Base-by-base conservation (phyloP, 2,329 filamentous ascomycete genomes). In the Lachnellula cervina region DNA sequence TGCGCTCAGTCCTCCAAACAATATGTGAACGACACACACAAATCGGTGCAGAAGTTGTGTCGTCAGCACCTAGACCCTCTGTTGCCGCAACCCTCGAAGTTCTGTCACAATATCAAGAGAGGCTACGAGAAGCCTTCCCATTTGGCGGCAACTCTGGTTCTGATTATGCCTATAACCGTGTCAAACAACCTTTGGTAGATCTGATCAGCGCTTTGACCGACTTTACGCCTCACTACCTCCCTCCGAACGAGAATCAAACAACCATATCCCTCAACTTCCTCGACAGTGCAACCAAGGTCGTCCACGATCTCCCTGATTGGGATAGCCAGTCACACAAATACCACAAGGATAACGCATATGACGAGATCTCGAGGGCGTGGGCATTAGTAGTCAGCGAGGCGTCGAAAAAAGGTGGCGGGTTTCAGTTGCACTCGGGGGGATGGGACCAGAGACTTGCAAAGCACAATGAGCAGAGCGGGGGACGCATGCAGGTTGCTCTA, bases 331-430 rank as follows among this genome's bases (percentile, higher is more conserved):
- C 90, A 60, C 88, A 97, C 74, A 92, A 92, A 62, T 82, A 96
- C 65, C 90, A 96, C 76, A 97, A 97, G 73, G 88, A 96, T 63
- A 90, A 90, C 61, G 92, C 93, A 6, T 99, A 99, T 69, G 93
- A 99, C 67, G 94, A 97, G 69, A 92, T 99, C 61, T 87, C 90
- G 25, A 90, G 88, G 67, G 94, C 94, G 1, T 99, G 94, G 94
- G 86, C 90, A 16, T 73, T 95, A 63, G 93, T 96, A 49, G 88
- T 99, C 64, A 87, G 86, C 59, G 94, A 99, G 72, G 90, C 91
- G 2, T 86, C 88, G 21, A 97, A 97, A 76, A 83, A 89, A 63
- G 93, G 90, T 11, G 92, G 90, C 28, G 94, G 94, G 35, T 94
- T 97, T 66, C 85, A 90, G 62, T 70, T 99, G 62, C 89, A 96